Evolutionary conservation across 345 rosid species (phyloP).

Genomic region (Camelina laxa): DNA sequence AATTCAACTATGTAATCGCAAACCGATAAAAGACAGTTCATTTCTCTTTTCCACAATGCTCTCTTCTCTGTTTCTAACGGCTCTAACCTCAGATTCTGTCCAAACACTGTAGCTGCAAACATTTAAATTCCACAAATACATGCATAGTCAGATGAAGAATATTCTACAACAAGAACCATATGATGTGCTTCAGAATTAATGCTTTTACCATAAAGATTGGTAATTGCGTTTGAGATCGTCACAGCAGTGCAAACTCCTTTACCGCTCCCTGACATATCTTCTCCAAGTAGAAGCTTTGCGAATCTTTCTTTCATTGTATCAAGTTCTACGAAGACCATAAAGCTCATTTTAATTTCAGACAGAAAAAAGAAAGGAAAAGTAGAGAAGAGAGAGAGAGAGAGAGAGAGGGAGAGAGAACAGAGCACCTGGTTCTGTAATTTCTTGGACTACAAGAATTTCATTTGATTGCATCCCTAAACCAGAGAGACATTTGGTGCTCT

Average conservation of each 20-base stretch:
- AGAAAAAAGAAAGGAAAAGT: background rate
- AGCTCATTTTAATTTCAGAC: slow-evolving; percentile 11
- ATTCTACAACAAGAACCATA: slow-evolving; percentile 2
- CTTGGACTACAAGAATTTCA: slow-evolving; percentile 52
- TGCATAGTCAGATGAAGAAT: slow-evolving; percentile 16
- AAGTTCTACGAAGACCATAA: slow-evolving; percentile 51
- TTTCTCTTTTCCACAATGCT: slow-evolving; percentile 89
- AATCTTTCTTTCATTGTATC: slow-evolving; percentile 93
- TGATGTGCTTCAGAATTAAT: too few relatives aligned
- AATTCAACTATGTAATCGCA: slow-evolving; percentile 85
- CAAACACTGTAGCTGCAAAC: slow-evolving; percentile 86
- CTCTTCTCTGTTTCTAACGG: slow-evolving; percentile 83
- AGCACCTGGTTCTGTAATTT: slow-evolving; percentile 64
- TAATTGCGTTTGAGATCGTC: slow-evolving; percentile 88
- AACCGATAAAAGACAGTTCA: slow-evolving; percentile 83
- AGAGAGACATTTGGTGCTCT: slow-evolving; percentile 44
- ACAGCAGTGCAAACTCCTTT: slow-evolving; percentile 93
- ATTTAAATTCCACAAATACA: background rate
- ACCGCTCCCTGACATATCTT: slow-evolving; percentile 98
- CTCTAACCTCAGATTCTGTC: slow-evolving; percentile 81
- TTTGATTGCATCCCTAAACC: slow-evolving; percentile 49
- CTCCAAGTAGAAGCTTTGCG: slow-evolving; percentile 87
- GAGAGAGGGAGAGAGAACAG: slow-evolving; percentile 11
- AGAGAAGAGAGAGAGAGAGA: background rate
- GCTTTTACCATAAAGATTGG: slow-evolving; percentile 96